These are phyloP conservation scores for Capronia coronata DNA, from an alignment of 2,329 filamentous ascomycete species.

Conservation along the genomic window DNA sequence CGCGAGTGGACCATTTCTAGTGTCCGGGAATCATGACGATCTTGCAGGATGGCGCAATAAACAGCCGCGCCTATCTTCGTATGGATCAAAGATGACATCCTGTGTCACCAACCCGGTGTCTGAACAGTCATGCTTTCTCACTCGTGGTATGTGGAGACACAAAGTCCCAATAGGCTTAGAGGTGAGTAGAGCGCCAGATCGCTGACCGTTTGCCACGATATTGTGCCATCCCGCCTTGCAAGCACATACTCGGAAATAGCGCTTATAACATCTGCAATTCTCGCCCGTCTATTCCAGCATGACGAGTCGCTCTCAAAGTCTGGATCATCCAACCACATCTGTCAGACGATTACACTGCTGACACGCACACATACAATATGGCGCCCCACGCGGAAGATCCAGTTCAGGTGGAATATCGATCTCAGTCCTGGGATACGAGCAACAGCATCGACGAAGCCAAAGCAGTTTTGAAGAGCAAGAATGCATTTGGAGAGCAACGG, in stretches of 20 bases:
- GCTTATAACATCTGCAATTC: background rate
- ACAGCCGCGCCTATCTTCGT: background rate
- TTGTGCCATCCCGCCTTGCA: constrained; percentile 11
- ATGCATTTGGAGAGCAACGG: background rate
- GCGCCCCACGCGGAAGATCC: constrained; percentile 19
- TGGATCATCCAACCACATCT: background rate
- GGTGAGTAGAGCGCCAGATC: background rate
- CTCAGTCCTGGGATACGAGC: background rate
- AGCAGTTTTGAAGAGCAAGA: background rate
- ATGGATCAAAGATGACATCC: background rate
- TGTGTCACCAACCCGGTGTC: background rate
- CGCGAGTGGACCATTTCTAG: background rate
- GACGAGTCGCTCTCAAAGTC: background rate
- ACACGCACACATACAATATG: constrained; percentile 4
- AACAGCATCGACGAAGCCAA: background rate
- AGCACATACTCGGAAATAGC: background rate
- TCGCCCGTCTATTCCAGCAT: background rate
- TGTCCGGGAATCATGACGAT: background rate
- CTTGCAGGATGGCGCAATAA: background rate
- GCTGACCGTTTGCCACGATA: constrained; percentile 2
- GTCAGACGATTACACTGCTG: background rate
- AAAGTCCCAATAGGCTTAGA: background rate
- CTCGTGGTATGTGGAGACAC: background rate
- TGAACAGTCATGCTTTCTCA: background rate
- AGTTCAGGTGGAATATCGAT: constrained; percentile 1